phyloP scores from a whole-genome alignment of 768 basidiomycete species.

The Boletus rubroflammeus region DNA sequence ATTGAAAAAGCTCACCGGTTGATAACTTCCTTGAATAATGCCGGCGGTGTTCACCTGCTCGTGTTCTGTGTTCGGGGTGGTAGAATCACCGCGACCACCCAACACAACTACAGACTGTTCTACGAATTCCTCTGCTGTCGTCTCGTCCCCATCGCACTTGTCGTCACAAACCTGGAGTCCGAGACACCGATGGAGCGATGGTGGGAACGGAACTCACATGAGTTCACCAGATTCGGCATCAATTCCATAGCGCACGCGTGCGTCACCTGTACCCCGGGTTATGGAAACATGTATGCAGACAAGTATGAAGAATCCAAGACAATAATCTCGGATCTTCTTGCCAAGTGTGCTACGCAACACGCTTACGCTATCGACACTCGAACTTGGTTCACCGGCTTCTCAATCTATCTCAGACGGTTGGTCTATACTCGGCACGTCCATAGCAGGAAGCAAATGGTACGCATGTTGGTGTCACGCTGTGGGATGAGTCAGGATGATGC shows the following conservation, averaged over 20 bases:
- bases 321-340: conserved; percentile 24
- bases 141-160: conserved; percentile 37
- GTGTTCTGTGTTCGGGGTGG: conserved; percentile 37
- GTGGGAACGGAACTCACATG: conserved; percentile 31
- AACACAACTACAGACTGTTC: conserved; percentile 38
- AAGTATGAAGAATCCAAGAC: conserved; percentile 37
- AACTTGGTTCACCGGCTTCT: conserved; percentile 23
- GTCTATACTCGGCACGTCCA: conserved; percentile 20
- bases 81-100: conserved; percentile 33
- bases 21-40: conserved; percentile 25
- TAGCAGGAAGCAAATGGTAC: conserved; percentile 24
- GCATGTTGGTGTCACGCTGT: conserved; percentile 23
- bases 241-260: conserved; percentile 26
- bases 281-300: conserved; percentile 28
- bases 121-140: conserved; percentile 37
- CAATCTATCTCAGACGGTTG: conserved; percentile 23
- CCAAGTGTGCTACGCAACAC: conserved; percentile 17
- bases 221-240: conserved; percentile 24
- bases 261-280: conserved; percentile 32
- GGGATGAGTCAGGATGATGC: conserved; percentile 25
- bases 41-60: conserved; percentile 37
- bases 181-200: conserved; percentile 32
- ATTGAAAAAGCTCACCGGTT: conserved; percentile 32
- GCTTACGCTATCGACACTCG: conserved; percentile 21
- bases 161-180: conserved; percentile 39